Conservation (phyloP, 2,329 filamentous ascomycete genomes). For the Cytospora piceae region DNA sequence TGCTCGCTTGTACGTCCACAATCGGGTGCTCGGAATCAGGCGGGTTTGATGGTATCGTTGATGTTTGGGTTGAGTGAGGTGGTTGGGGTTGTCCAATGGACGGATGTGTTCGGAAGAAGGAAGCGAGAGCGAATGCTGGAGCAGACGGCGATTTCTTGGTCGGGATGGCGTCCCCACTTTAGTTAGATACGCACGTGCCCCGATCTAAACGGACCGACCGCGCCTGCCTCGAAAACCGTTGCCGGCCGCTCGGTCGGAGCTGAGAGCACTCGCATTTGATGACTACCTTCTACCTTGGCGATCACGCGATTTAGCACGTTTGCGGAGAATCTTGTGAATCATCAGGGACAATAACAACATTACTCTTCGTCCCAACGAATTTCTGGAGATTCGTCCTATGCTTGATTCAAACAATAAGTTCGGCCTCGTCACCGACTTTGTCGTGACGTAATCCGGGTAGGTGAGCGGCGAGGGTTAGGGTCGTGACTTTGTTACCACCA, state of each 20-base stretch:
- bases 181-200: slow-evolving; percentile 22
- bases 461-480: neutral
- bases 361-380: neutral
- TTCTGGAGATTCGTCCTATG: neutral
- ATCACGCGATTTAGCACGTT: neutral
- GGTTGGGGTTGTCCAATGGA: slow-evolving; percentile 24
- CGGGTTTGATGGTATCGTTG: slow-evolving; percentile 13
- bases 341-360: neutral
- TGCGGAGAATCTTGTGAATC: neutral
- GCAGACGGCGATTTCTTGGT: slow-evolving; percentile 13
- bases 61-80: slow-evolving; percentile 5
- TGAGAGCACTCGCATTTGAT: neutral
- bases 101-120: slow-evolving; percentile 27
- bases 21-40: slow-evolving; percentile 23
- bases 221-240: slow-evolving; percentile 13
- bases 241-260: slow-evolving; percentile 14
- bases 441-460: neutral
- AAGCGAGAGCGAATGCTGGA: slow-evolving; percentile 25
- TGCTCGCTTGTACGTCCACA: slow-evolving; percentile 27
- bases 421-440: slow-evolving; percentile 1
- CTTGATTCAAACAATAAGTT: neutral
- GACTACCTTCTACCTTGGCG: neutral
- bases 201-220: slow-evolving; percentile 7
- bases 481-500: neutral
- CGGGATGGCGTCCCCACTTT: slow-evolving; percentile 21